Evolutionary conservation across 2,329 filamentous ascomycete genomes (phyloP).

Genomic region (Venturia pyrina): DNA sequence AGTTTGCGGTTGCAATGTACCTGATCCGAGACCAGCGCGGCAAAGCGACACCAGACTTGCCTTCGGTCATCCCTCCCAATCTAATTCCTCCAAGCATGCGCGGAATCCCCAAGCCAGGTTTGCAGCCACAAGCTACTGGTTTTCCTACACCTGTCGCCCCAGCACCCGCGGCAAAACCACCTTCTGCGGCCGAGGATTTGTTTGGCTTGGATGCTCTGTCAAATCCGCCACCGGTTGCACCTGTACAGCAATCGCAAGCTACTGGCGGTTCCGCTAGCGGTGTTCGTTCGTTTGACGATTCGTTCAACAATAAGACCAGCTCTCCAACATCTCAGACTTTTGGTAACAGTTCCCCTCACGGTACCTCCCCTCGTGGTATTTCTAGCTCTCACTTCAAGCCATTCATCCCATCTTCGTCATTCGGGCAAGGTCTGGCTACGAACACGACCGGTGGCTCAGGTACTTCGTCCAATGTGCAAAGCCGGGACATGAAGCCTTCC

Average conservation of each 20-base stretch:
- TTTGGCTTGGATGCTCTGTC: conserved; percentile 78
- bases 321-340: conserved; percentile 26
- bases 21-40: conserved; percentile 83
- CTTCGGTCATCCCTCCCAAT: conserved; percentile 66
- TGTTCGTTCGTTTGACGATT: conserved; percentile 43
- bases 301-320: conserved; percentile 46
- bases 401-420: conserved; percentile 85
- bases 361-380: conserved; percentile 31
- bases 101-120: conserved; percentile 37
- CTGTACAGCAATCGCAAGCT: conserved; percentile 54
- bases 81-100: conserved; percentile 83
- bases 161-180: conserved; percentile 21
- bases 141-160: conserved; percentile 17
- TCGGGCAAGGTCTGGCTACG: conserved; percentile 70
- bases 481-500: background rate
- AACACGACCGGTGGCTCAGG: conserved; percentile 61
- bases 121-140: conserved; percentile 36
- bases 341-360: conserved; percentile 36
- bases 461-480: conserved; percentile 27
- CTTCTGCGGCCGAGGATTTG: conserved; percentile 82
- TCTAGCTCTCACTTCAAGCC: conserved; percentile 62
- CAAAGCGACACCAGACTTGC: conserved; percentile 58
- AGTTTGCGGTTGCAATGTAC: conserved; percentile 97
- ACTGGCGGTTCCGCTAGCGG: conserved; percentile 59
- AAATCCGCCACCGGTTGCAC: conserved; percentile 42